Base-by-base conservation (phyloP, 2,329 filamentous ascomycete genomes). In the Neurospora crassa region DNA sequence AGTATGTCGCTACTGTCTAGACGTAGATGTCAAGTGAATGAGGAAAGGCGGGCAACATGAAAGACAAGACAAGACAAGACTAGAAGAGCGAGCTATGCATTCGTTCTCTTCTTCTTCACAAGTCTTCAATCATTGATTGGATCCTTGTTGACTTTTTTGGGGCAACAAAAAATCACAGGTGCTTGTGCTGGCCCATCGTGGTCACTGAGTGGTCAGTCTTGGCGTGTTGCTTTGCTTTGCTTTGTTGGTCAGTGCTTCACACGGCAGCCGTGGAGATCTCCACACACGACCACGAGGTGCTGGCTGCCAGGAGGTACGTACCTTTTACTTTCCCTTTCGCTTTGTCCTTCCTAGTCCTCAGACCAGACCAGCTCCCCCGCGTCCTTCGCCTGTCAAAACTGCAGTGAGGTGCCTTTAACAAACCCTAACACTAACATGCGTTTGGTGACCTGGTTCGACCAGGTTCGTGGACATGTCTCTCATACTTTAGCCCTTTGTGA, bases 91-190 rank as follows among this genome's bases (percentile, higher is more conserved):
- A 42, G 16, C 68, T 8, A 41, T 37, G 67, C 68, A 69, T 67
- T 24, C 34, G 29, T 69, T 53, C 18, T n/a, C 10, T 45, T 45
- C 10, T 45, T 45, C 43, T 20, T 68, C 20, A 70, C 45, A 67
- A 77, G 77, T 72, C 73, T 75, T 73, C 74, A 70, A 73, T 74
- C 73, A 77, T 77, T 78, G 76, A 77, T 77, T 78, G 76, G 76
- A 72, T 63, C 68, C 74, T 74, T 77, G 77, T 78, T 78, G 77
- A 78, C 77, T 76, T 76, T 76, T 74, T 29, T 29, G 29, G 74
- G 75, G 68, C 71, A 73, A 77, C 76, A 78, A 76, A 73, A 63
- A 63, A 37, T 63, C 53, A 63, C 24, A 24, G 47, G 47, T 29
- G 43, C n/a, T 20, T 18, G 42, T 43, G 24, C 45, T 47, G 45